Evolutionary conservation across 805 yeast genomes (phyloP), one percentile per base, ranked within the genome.

Genomic region (Nakazawaea molendinolei): DNA sequence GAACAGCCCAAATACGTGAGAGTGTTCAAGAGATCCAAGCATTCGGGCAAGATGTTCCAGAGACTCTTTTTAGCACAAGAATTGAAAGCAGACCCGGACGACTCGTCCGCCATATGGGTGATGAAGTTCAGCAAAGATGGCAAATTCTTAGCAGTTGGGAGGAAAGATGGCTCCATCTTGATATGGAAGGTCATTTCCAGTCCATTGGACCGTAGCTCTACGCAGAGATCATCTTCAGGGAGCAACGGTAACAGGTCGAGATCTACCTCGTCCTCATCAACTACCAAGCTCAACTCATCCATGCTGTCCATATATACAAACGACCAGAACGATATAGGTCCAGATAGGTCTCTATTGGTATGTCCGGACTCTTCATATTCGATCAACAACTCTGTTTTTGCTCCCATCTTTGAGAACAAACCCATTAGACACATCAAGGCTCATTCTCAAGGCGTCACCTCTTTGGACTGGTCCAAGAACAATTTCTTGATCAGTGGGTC

Each of bases 401-500:
- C 95, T 0, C 90, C 95, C 0, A 85, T 89, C 2, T 87, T 89
- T 53, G 80, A 78, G 44, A 72, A 76, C 3, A 53, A 51, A 8
- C 95, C 97, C 0, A 52, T 67, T 12, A 65, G 73, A 21, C 68
- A 68, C 10, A 81, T 76, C 43, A 56, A 53, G 28, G 92, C 84
- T 13, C 97, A 90, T 55, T 56, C 71, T 1, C 72, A 71, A 31
- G 82, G 86, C 40, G 68, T 90, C 12, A 55, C 86, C n/a, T 74
- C 83, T 8, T 51, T 89, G 23, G 85, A 84, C 48, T 89, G 97
- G 97, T 81, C 94, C 34, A 80, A 79, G 47, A 87, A 86, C 57
- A 80, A 80, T 52, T 89, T 89, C 47, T 53, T 90, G 21, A n/a
- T 41, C 8, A 33, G 39, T 15, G 79, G 92, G 3, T 82, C 95